Evolutionary conservation across 768 basidiomycete genomes (phyloP), one percentile per base, ranked within the genome.

Genomic region (Hebeloma cylindrosporum): DNA sequence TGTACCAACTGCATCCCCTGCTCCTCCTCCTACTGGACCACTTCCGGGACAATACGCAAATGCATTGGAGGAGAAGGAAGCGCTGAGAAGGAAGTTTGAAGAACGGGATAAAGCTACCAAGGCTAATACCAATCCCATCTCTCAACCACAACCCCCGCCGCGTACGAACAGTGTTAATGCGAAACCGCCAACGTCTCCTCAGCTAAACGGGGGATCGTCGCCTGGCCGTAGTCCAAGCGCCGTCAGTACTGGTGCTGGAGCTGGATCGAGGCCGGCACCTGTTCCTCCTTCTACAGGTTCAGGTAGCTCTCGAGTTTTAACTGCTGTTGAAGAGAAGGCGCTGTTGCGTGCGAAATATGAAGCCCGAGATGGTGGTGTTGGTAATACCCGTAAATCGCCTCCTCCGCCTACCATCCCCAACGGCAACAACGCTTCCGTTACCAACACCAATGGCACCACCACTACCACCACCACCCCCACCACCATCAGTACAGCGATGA

Each of bases 301-400:
- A n/a, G 57, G 53, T 17, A 50, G 48, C 18, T 42, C 56, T 13
- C 50, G 62, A 26, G 45, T 73, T 1, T 63, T 89, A 40, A 82
- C 83, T 2, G 88, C 89, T 2, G 81, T 79, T 0, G 88, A 91
- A 54, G 89, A 92, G 65, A 91, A 92, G 67, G 85, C 84, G 16
- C 61, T 78, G 45, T 61, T 91, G 8, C 71, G 68, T 27, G 83
- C 84, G 4, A 76, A 73, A 60, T 88, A 78, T 51, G 85, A 78
- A 20, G 75, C 73, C 1, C 77, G 82, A 52, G 78, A 85, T 25
- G 50, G 27, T 26, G 54, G 28, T 20, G n/a, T n/a, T n/a, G 44
- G 57, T 16, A 43, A 35, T 20, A 33, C 25, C 10, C 33, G 51
- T 16, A 45, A 53, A 51, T 43, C 47, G 23, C 32, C 45, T 40